Evolutionary conservation across 2,329 filamentous ascomycete species (phyloP).

Genomic region (Colletotrichum somersetense): DNA sequence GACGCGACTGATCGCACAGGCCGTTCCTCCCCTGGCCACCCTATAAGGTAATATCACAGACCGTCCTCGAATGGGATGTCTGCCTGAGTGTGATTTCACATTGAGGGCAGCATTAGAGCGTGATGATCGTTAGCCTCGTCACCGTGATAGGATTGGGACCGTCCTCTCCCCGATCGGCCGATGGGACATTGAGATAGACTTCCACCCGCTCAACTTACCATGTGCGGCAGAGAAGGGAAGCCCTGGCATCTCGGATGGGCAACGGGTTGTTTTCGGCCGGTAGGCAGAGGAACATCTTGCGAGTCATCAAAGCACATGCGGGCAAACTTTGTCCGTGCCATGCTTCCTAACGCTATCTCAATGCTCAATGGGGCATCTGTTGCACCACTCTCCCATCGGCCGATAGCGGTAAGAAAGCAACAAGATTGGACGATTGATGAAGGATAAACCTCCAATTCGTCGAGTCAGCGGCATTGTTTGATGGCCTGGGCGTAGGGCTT

Average conservation of each 20-base stretch:
- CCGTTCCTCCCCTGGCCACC: background rate
- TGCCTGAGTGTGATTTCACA: constrained; percentile 37
- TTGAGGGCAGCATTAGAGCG: constrained; percentile 33
- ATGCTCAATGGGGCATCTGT: constrained; percentile 18
- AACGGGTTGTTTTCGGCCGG: constrained; percentile 24
- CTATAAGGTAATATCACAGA: constrained; percentile 22
- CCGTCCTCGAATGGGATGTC: constrained; percentile 37
- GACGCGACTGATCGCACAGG: constrained; percentile 28
- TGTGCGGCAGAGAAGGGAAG: constrained; percentile 11
- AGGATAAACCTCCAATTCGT: constrained; percentile 14
- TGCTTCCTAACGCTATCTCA: background rate
- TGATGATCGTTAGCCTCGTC: constrained; percentile 33
- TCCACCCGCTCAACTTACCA: constrained; percentile 21
- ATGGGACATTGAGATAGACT: constrained; percentile 28
- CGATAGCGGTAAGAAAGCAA: constrained; percentile 7
- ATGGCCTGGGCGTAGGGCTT: background rate
- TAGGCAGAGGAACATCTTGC: background rate
- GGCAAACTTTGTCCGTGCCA: constrained; percentile 33
- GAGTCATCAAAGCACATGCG: constrained; percentile 30
- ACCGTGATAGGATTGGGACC: constrained; percentile 26
- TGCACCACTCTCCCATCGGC: background rate
- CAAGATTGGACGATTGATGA: constrained; percentile 6
- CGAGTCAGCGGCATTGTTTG: constrained; percentile 19
- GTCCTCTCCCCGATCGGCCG: constrained; percentile 8
- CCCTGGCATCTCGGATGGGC: background rate